Percentiles rank a stretch among this genome's conserved stretches.
Evolutionary conservation across 352 stramenopile genomes (phyloP).

Genomic region (Globisporangium recalcitrans): DNA sequence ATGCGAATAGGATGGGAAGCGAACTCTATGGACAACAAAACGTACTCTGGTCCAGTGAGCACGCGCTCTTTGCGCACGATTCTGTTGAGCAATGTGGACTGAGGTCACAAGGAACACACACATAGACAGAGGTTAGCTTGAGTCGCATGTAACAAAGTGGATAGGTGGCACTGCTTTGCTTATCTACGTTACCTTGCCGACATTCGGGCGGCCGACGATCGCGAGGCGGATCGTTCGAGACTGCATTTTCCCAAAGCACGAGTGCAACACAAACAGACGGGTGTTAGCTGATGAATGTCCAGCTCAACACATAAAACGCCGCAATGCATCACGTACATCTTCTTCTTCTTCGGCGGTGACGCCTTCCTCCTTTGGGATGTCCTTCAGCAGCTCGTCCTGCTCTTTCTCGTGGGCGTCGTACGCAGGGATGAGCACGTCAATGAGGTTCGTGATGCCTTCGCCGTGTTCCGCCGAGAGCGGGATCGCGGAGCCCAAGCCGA

Average conservation of each 20-base stretch:
- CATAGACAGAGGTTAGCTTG: background rate
- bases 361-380: slow-evolving; percentile 13
- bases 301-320: background rate
- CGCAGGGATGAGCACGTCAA: slow-evolving; percentile 65
- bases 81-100: slow-evolving; percentile 77
- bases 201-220: slow-evolving; percentile 75
- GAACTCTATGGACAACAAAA: no score
- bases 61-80: slow-evolving; percentile 79
- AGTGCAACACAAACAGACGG: slow-evolving; percentile 4
- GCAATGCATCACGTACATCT: slow-evolving; percentile 33
- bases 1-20: no score
- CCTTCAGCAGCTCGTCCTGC: slow-evolving; percentile 24
- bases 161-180: background rate
- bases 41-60: slow-evolving; percentile 76
- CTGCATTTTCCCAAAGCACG: slow-evolving; percentile 19
- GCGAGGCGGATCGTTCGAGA: slow-evolving; percentile 65
- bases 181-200: slow-evolving; percentile 42
- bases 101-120: background rate
- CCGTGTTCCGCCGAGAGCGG: slow-evolving; percentile 76
- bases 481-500: slow-evolving; percentile 63
- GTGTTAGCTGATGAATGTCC: background rate
- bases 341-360: slow-evolving; percentile 31
- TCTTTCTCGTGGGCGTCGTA: slow-evolving; percentile 63
- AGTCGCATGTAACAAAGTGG: background rate
- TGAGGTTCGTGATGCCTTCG: slow-evolving; percentile 60